Percentiles rank a stretch among this genome's conserved stretches.
These are phyloP conservation scores for Trichoderma virens DNA, from an alignment of 495 filamentous ascomycete genomes.

Conservation along the genomic window DNA sequence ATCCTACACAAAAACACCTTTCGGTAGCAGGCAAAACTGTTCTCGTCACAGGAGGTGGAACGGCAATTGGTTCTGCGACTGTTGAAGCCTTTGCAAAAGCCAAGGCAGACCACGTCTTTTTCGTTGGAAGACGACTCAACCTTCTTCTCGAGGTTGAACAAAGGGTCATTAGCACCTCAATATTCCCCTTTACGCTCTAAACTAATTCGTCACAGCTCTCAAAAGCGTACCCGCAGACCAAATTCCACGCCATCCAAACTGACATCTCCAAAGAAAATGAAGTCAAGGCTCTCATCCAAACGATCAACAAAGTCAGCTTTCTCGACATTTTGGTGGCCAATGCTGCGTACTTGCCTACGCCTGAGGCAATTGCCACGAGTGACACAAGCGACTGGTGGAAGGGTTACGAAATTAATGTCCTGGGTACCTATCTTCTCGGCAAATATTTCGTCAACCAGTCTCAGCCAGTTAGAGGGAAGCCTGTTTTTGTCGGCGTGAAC, in stretches of 20 bases:
- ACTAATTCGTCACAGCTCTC: neutral
- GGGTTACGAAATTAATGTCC: conserved; percentile 8
- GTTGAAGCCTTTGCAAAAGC: conserved; percentile 5
- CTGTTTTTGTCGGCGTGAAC: neutral
- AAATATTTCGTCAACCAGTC: conserved; percentile 5
- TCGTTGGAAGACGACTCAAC: neutral
- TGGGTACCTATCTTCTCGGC: neutral
- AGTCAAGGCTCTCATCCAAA: neutral
- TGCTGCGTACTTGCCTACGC: neutral
- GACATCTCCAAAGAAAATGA: neutral
- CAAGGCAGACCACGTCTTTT: neutral
- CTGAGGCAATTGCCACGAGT: neutral
- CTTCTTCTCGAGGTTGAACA: neutral
- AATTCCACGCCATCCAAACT: neutral
- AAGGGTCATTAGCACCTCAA: neutral
- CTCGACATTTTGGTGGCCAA: conserved; percentile 2
- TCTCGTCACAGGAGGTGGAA: conserved; percentile 5
- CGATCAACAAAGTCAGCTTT: neutral
- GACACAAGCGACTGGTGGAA: conserved; percentile 4
- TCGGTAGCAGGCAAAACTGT: conserved; percentile 6
- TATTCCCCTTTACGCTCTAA: neutral
- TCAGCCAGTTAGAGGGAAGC: neutral
- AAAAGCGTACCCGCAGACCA: neutral
- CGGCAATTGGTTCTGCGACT: neutral
- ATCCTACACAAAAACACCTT: neutral